Evolutionary conservation across 805 yeast genomes (phyloP), one percentile per base, ranked within the genome.

Genomic region (Torulaspora maleeae): DNA sequence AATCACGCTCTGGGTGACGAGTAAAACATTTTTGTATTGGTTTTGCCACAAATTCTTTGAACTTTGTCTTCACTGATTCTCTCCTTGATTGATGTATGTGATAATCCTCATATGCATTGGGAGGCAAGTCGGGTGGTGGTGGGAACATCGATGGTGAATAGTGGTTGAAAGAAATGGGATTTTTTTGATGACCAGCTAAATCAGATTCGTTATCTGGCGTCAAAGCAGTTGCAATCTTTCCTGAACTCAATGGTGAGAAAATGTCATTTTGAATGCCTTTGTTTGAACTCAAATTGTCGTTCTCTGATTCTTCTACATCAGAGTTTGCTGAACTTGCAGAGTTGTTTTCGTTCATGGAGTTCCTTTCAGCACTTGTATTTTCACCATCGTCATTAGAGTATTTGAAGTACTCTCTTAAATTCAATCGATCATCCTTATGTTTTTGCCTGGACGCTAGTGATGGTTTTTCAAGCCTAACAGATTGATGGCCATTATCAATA

Each of bases 61-160:
- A 44, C 35, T 44, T 48, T 4, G 24, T 13, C 27, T 39, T 39
- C 32, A 39, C 29, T 8, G 37, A 32, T 12, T 39, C 37, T 32
- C 43, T 39, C 43, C 24, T 39, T 2, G 43, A 39, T 11, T 15
- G 33, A 22, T 32, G 42, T n/a, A 22, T 37, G 16, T 48, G 37
- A 32, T 38, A 48, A 15, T 41, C 45, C 13, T 29, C 28, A 24
- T 36, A 45, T 5, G 44, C 41, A 22, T 40, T 41, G 12, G 46
- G 45, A 19, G 46, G 46, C n/a, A 47, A 38, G 13, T 42, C 48
- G 12, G 51, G 51, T n/a, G 51, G 51, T 13, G 44, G 49, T 22
- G 43, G 32, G 29, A 44, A 34, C 24, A 41, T 6, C 12, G 27
- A 34, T 25, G 38, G 28, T 24, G 35, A 11, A 2, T 11, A 16